Base-by-base conservation (phyloP, 352 stramenopile species). In the Globisporangium cystogenes region DNA sequence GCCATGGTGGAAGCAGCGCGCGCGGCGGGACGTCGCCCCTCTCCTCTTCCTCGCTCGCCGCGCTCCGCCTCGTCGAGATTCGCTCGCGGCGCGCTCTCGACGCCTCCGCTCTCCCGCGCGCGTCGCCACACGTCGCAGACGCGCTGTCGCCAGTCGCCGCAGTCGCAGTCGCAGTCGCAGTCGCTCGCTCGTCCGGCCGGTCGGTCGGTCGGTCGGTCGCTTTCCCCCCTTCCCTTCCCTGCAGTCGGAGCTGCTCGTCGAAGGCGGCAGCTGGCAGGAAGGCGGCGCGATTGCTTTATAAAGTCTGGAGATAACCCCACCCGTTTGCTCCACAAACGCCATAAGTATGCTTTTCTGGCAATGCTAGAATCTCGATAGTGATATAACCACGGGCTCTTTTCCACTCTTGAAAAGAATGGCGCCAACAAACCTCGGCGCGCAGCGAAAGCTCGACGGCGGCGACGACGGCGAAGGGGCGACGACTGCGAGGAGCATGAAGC, bases 1-100 rank as follows among this genome's bases (percentile, higher is more conserved):
- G 83, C 76, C 89, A 96, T 96, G 33, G 67, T 59, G 37, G 21
- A 39, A 11, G 31, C 31, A 20, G 43, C 16, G 31, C 33, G 4
- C 31, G 27, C 5, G 7, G 37, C 6, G 29, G 51, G 33, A 21
- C 11, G 21, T n/a, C 16, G 51, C 10, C n/a, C 15, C n/a, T 37
- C 18, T 27, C 33, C 14, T 46, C 43, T 29, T 31, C 42, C 14
- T 55, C 40, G 11, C 20, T 33, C 33, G 24, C 39, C n/a, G n/a
- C n/a, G n/a, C n/a, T n/a, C n/a, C n/a, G n/a, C n/a, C 47, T 24
- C 44, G 4, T n/a, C 11, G 15, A 50, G 10, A 20, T 6, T 15
- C 41, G n/a, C 27, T 26, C 37, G 24, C 37, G 26, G 11, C 16
- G 18, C 27, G 18, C 14, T 29, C 7, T 39, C 33, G 33, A 39